Percentiles rank a stretch among this genome's conserved stretches.
phyloP scores from a whole-genome alignment of 2,329 filamentous ascomycete species.

The Pseudopyricularia cyperi region DNA sequence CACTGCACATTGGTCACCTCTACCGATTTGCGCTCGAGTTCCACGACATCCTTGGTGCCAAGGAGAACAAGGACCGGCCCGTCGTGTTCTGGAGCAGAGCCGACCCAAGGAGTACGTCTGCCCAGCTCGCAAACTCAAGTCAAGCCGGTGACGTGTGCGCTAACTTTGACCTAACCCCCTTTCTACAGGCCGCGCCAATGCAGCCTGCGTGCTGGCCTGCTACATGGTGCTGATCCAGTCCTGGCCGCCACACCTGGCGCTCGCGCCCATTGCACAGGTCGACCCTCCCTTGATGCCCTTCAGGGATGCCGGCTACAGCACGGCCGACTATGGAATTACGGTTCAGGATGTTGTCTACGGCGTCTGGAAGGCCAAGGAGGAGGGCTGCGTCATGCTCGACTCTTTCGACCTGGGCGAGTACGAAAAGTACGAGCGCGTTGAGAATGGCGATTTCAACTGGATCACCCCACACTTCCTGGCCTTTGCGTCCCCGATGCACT shows the following conservation, averaged over 20 bases:
- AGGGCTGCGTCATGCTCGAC: slow-evolving; percentile 78
- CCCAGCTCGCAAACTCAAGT: background rate
- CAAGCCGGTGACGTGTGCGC: background rate
- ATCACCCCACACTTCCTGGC: slow-evolving; percentile 89
- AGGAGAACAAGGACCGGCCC: slow-evolving; percentile 76
- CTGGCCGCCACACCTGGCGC: slow-evolving; percentile 90
- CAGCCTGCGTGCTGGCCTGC: slow-evolving; percentile 86
- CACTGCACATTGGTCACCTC: slow-evolving; percentile 89
- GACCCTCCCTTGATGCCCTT: slow-evolving; percentile 98
- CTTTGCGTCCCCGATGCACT: slow-evolving; percentile 86
- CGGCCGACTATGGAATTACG: slow-evolving; percentile 90
- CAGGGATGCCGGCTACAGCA: slow-evolving; percentile 94
- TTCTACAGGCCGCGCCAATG: slow-evolving; percentile 69
- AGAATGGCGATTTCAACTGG: slow-evolving; percentile 99
- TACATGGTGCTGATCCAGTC: slow-evolving; percentile 99
- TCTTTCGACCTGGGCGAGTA: slow-evolving; percentile 97
- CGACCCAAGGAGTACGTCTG: slow-evolving; percentile 69
- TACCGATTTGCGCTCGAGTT: slow-evolving; percentile 95
- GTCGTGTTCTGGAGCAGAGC: slow-evolving; percentile 95
- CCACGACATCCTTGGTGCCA: slow-evolving; percentile 85
- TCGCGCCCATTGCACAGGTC: slow-evolving; percentile 90
- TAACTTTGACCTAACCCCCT: background rate
- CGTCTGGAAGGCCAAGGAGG: slow-evolving; percentile 97
- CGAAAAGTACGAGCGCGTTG: slow-evolving; percentile 86
- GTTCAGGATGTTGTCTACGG: slow-evolving; percentile 97